Evolutionary conservation across 2,329 filamentous ascomycete genomes (phyloP), one percentile per base, ranked within the genome.

Genomic region (Botrytis fabae): DNA sequence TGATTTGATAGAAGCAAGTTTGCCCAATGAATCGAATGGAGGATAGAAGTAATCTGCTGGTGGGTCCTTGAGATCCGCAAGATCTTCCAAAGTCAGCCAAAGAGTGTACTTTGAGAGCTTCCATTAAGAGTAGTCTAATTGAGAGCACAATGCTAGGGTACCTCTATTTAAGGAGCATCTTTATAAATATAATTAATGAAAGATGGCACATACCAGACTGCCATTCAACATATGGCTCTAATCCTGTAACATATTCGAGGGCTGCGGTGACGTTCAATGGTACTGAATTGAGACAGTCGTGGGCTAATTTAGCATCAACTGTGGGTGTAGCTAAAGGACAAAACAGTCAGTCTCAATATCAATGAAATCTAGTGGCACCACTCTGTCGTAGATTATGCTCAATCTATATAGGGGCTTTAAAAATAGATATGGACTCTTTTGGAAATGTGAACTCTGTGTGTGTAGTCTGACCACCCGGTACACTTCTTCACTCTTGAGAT

Each of bases 11-110:
- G 80, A 79, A 70, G 85, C 82, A 8, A 89, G 80, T 1, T 81
- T 82, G 10, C 77, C 83, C 40, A 85, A 76, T 20, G 89, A 81
- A 74, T 90, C 87, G 42, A 84, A 81, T 1, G 83, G 78, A 0
- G 86, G 83, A 69, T 87, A 83, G 72, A 82, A 81, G 78, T 89
- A 90, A 18, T 82, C 82, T 22, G 82, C 74, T 0, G 88, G 88
- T 4, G 88, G 88, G 69, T 86, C 80, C 74, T 85, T 86, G 51
- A 87, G 82, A 69, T 76, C 79, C 54, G 74, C 76, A 6, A 75
- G 69, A 74, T 80, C 79, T 80, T 69, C 28, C 70, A 44, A 63
- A 46, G 73, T 70, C 48, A 73, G 63, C 48, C 51, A 48, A 28
- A 32, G 28, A 10, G n/a, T 68, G 5, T n/a, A 9, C 8, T 22